These are phyloP conservation scores for Lodderomyces jiufengensis DNA, from an alignment of 1,139 yeast species.

Conservation along the genomic window DNA sequence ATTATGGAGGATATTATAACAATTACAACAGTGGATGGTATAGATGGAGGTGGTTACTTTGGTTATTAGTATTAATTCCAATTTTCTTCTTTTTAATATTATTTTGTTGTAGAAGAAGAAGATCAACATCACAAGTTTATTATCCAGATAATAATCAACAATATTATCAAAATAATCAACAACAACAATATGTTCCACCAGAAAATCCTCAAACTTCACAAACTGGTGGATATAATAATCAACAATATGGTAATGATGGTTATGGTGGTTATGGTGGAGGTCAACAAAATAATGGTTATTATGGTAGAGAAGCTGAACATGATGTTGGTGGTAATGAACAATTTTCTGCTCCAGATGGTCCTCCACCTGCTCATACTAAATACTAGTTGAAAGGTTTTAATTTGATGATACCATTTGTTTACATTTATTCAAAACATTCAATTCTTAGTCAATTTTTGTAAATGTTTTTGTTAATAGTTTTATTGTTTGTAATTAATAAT, in stretches of 20 bases:
- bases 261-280: conserved; percentile 6
- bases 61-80: conserved; percentile 11
- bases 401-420: no score
- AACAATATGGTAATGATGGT: conserved; percentile 1
- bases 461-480: background rate
- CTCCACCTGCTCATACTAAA: conserved; percentile 13
- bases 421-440: no score
- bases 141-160: conserved; percentile 6
- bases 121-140: conserved; percentile 2
- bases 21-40: conserved; percentile 8
- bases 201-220: conserved; percentile 8
- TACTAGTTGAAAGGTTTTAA: background rate
- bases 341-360: conserved; percentile 8
- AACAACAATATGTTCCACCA: conserved; percentile 6
- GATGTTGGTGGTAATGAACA: conserved; percentile 2
- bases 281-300: conserved; percentile 6
- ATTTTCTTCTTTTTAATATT: conserved; percentile 6
- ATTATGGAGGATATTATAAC: conserved; percentile 1
- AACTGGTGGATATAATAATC: conserved; percentile 3
- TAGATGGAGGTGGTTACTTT: conserved; percentile 11
- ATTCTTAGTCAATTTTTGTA: no score
- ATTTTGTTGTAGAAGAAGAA: conserved; percentile 8
- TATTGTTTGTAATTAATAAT: background rate
- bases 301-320: conserved; percentile 1
- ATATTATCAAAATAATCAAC: conserved; percentile 6